Evolutionary conservation across 2,329 filamentous ascomycete genomes (phyloP).

Genomic region (Nannizzia gypsea): DNA sequence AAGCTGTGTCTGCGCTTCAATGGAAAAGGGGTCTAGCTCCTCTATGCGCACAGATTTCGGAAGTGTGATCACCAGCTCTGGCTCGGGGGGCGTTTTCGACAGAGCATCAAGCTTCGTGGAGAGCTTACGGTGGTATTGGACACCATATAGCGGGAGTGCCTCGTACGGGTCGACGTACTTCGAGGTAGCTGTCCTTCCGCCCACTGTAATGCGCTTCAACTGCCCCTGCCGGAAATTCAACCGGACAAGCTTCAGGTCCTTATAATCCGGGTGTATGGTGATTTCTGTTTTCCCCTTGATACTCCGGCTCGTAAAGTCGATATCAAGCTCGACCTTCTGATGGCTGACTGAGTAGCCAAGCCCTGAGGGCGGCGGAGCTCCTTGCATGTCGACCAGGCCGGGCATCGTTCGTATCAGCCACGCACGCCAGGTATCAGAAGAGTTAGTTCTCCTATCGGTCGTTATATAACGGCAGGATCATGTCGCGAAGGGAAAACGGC

Average conservation of each 20-base stretch:
- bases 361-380: constrained; percentile 7
- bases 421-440: not conserved
- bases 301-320: constrained; percentile 67
- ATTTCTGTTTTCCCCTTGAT: constrained; percentile 73
- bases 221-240: constrained; percentile 54
- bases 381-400: not conserved
- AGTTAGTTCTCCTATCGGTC: not conserved
- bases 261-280: constrained; percentile 55
- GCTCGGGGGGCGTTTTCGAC: constrained; percentile 40
- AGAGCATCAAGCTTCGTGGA: constrained; percentile 54
- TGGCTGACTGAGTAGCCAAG: constrained; percentile 53
- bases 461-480: constrained; percentile 3
- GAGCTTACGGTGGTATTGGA: constrained; percentile 66
- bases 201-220: constrained; percentile 41
- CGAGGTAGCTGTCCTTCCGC: constrained; percentile 29
- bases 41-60: constrained; percentile 52
- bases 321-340: constrained; percentile 79
- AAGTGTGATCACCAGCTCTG: constrained; percentile 48
- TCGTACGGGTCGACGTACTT: constrained; percentile 34
- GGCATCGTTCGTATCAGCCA: constrained; percentile 5
- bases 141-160: constrained; percentile 43
- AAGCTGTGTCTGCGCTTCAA: constrained; percentile 37
- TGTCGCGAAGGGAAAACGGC: not conserved
- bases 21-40: constrained; percentile 44
- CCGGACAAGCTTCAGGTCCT: constrained; percentile 43